phyloP scores from a whole-genome alignment of 2,329 filamentous ascomycete genomes.

The Aspergillus spinulosporus region DNA sequence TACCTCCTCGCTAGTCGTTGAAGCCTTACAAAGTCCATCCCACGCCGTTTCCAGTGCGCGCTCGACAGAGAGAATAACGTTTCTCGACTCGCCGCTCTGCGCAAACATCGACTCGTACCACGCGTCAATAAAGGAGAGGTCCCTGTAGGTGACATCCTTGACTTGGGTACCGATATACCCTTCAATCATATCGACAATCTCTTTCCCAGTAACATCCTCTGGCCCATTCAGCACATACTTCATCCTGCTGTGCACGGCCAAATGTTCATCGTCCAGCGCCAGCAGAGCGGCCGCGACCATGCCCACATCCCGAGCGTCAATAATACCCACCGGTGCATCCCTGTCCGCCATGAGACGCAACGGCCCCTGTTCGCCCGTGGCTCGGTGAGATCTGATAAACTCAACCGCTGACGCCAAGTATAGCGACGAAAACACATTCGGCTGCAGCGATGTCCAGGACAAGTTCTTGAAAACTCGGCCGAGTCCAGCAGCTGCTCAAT shows the following conservation, averaged over 20 bases:
- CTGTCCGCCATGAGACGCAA: slow-evolving; percentile 32
- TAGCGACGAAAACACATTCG: slow-evolving; percentile 35
- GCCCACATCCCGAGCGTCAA: slow-evolving; percentile 37
- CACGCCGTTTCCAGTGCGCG: slow-evolving; percentile 27
- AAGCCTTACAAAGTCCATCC: slow-evolving; percentile 33
- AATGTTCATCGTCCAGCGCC: slow-evolving; percentile 25
- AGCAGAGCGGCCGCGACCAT: slow-evolving; percentile 40
- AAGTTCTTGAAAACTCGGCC: slow-evolving; percentile 36
- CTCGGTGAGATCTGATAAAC: slow-evolving; percentile 37
- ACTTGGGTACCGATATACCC: slow-evolving; percentile 31
- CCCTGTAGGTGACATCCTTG: slow-evolving; percentile 33
- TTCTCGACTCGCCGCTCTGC: slow-evolving; percentile 24
- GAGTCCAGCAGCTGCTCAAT: slow-evolving; percentile 42
- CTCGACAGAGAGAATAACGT: slow-evolving; percentile 33
- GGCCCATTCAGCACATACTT: slow-evolving; percentile 46
- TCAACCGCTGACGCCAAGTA: slow-evolving; percentile 27
- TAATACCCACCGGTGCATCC: slow-evolving; percentile 30
- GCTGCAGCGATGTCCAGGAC: slow-evolving; percentile 45
- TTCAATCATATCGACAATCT: slow-evolving; percentile 40
- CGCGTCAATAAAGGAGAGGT: slow-evolving; percentile 33
- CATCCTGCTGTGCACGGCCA: slow-evolving; percentile 31
- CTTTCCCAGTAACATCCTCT: slow-evolving; percentile 39
- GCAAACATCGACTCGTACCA: slow-evolving; percentile 2
- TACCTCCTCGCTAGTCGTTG: slow-evolving; percentile 31
- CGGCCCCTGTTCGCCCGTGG: slow-evolving; percentile 33